Conservation (phyloP, 2,329 filamentous ascomycete genomes). For the Xylariaceae sp. region DNA sequence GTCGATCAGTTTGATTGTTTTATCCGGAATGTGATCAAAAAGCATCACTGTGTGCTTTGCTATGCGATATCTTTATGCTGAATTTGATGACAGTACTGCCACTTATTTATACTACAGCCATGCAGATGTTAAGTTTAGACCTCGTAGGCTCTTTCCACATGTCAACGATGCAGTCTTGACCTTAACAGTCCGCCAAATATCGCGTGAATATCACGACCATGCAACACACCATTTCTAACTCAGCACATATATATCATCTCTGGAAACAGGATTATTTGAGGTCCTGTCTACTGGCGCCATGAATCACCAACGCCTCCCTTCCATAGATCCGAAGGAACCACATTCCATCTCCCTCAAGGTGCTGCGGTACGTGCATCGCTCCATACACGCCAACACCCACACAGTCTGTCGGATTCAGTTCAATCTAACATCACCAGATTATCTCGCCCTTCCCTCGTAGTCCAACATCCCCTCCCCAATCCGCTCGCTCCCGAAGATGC, state of each 20-base stretch:
- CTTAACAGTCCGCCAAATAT: too few species aligned
- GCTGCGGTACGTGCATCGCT: constrained; percentile 50
- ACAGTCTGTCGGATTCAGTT: constrained; percentile 2
- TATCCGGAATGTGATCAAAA: too few species aligned
- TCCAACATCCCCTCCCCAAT: constrained; percentile 61
- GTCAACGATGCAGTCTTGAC: neutral
- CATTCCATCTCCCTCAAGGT: constrained; percentile 78
- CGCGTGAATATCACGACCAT: constrained; percentile 5
- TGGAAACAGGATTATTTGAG: constrained; percentile 1
- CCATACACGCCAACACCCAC: neutral
- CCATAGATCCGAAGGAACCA: constrained; percentile 65
- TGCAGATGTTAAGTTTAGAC: too few species aligned
- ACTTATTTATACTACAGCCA: too few species aligned
- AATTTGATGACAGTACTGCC: neutral
- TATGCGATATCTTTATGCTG: neutral
- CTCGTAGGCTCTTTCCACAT: neutral
- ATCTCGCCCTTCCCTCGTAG: constrained; percentile 73
- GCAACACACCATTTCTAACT: constrained; percentile 5
- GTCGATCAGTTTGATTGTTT: neutral
- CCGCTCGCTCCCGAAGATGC: constrained; percentile 41
- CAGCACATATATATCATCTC: neutral
- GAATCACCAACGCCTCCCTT: constrained; percentile 57
- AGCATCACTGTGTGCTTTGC: too few species aligned
- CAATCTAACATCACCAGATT: constrained; percentile 51
- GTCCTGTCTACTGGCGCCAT: constrained; percentile 31